Evolutionary conservation across 495 filamentous ascomycete species (phyloP).

Genomic region (Wilcoxina mikolae): DNA sequence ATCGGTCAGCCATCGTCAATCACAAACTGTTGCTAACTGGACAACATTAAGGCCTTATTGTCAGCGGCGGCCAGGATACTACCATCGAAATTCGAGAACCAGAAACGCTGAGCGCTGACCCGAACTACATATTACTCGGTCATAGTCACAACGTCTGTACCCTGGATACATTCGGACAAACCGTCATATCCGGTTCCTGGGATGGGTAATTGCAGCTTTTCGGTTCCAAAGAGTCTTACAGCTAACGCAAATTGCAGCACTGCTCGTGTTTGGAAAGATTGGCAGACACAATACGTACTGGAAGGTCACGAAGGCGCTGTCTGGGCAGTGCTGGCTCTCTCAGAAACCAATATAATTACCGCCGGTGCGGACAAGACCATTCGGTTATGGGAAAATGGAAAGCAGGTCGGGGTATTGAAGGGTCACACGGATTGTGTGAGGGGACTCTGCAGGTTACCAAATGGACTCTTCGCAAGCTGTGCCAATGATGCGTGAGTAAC

Average conservation of each 20-base stretch:
- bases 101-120: slow-evolving; percentile 44
- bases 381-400: slow-evolving; percentile 62
- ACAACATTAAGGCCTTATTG: slow-evolving; percentile 45
- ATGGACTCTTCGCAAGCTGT: slow-evolving; percentile 32
- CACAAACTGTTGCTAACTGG: not conserved
- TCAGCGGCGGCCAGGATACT: slow-evolving; percentile 76
- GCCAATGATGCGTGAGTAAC: slow-evolving; percentile 24
- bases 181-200: slow-evolving; percentile 89
- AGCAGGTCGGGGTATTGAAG: slow-evolving; percentile 48
- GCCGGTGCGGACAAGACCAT: slow-evolving; percentile 85
- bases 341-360: slow-evolving; percentile 66
- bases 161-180: slow-evolving; percentile 57
- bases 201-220: slow-evolving; percentile 52
- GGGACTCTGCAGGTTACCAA: slow-evolving; percentile 68
- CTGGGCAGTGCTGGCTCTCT: slow-evolving; percentile 79
- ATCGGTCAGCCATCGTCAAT: not conserved
- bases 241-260: slow-evolving; percentile 15
- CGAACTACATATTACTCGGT: slow-evolving; percentile 71
- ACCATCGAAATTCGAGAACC: slow-evolving; percentile 82
- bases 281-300: slow-evolving; percentile 57
- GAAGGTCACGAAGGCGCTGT: slow-evolving; percentile 66
- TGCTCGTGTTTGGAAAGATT: slow-evolving; percentile 35
- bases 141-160: slow-evolving; percentile 78
- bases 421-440: slow-evolving; percentile 69
- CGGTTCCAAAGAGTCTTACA: not conserved